Evolutionary conservation across 805 yeast genomes (phyloP).

Genomic region (Metschnikowia chrysomelidarum): DNA sequence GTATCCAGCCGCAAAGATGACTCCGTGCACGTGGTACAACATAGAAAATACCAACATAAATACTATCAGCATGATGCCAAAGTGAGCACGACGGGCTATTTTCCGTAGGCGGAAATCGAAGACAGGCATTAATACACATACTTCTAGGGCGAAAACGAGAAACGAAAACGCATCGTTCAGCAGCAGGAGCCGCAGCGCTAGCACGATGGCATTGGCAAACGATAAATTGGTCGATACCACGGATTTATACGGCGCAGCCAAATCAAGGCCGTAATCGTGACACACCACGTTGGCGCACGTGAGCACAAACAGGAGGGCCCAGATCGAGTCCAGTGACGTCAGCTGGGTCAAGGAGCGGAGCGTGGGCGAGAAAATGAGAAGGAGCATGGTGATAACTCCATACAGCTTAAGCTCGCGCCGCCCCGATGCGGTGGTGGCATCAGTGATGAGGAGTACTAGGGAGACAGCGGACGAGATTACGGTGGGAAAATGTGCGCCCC

Average conservation of each 20-base stretch:
- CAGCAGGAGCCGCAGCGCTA: conserved; percentile 81
- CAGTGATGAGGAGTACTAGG: conserved; percentile 6
- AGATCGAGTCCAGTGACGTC: conserved; percentile 89
- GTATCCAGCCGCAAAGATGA: conserved; percentile 45
- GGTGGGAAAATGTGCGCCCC: conserved; percentile 51
- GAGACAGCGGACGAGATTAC: conserved; percentile 22
- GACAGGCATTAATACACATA: conserved; percentile 70
- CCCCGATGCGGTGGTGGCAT: conserved; percentile 7
- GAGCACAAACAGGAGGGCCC: conserved; percentile 87
- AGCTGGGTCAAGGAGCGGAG: conserved; percentile 83
- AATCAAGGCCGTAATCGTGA: conserved; percentile 63
- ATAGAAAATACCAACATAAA: conserved; percentile 26
- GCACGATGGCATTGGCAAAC: conserved; percentile 79
- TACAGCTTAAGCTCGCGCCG: conserved; percentile 42
- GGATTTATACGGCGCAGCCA: conserved; percentile 39
- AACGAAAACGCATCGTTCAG: conserved; percentile 82
- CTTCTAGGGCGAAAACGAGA: conserved; percentile 67
- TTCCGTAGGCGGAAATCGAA: conserved; percentile 60
- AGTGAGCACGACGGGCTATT: conserved; percentile 25
- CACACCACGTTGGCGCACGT: conserved; percentile 64
- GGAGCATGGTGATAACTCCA: conserved; percentile 61
- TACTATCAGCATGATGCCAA: conserved; percentile 25
- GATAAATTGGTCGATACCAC: conserved; percentile 80
- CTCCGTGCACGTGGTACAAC: conserved; percentile 23
- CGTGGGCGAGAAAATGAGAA: conserved; percentile 84